Evolutionary conservation across 2,329 filamentous ascomycete species (phyloP), one percentile per base, ranked within the genome.

Genomic region (Cercospora sp.): DNA sequence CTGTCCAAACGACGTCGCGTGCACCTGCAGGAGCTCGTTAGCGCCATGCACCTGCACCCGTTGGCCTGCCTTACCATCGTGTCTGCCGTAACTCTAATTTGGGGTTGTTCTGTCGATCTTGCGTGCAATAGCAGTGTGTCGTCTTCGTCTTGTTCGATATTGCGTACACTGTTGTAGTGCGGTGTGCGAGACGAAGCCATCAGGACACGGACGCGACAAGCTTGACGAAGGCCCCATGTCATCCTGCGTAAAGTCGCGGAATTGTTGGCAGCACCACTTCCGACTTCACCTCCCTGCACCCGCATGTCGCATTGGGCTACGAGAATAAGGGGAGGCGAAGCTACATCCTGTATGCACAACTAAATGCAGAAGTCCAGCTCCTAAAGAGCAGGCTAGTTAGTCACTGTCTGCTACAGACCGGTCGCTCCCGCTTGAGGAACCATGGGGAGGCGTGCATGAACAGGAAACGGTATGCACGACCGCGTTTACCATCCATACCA

Each of bases 211-310:
- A 55, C 49, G 49, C 49, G 49, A 55, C 49, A 28, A 55, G 49
- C 49, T 26, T 55, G 49, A 8, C 16, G 24, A 8, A 43, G 24
- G 13, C 49, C 45, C 49, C 49, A 55, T 55, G 49, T 55, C 49
- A 10, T n/a, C 49, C 49, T 55, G 58, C 34, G 32, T 40, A 61
- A 61, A 61, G 58, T 61, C 58, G 32, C 34, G 58, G 58, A n/a
- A 61, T 43, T 61, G 58, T 43, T 40, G 26, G 58, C 32, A 28
- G 49, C 21, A 28, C 30, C 1, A 34, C 12, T 40, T 16, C 18
- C 34, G 30, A 61, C 58, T 45, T 28, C 58, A 61, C 58, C 58
- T 61, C 58, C 58, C 57, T 59, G 30, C 40, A 21, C 58, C n/a
- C 40, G 58, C 58, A 61, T 61, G 24, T 61, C 58, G 40, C 58